Conservation (phyloP, 2,329 filamentous ascomycete genomes). For the Pyrenochaeta sp. region DNA sequence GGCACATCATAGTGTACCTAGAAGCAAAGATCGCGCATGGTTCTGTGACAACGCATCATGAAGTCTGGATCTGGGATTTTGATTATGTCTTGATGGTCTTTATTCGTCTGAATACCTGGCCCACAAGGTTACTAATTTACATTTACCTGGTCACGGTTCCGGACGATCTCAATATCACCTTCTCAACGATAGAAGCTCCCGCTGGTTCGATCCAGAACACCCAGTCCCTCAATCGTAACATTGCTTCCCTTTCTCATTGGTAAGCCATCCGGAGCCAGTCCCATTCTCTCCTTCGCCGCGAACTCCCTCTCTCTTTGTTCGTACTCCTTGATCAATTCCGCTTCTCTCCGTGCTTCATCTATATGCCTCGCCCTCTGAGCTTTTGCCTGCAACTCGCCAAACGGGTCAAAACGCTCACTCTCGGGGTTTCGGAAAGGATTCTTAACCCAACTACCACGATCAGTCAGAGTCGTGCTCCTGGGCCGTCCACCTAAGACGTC, state of each 20-base stretch:
- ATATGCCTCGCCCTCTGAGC: constrained; percentile 37
- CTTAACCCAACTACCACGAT: constrained; percentile 43
- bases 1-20: too few species aligned
- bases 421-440: constrained; percentile 47
- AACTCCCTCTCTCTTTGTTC: constrained; percentile 22
- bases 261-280: constrained; percentile 23
- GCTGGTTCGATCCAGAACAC: constrained; percentile 36
- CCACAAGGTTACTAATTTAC: background rate
- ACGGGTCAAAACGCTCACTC: constrained; percentile 48
- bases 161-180: background rate
- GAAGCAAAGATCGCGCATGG: too few species aligned
- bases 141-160: background rate
- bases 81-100: background rate
- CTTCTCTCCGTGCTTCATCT: constrained; percentile 33
- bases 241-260: constrained; percentile 32
- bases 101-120: too few species aligned
- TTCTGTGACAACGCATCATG: too few species aligned
- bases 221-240: constrained; percentile 33
- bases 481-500: constrained; percentile 45
- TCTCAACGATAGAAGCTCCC: constrained; percentile 19
- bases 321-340: constrained; percentile 20
- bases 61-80: background rate
- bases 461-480: constrained; percentile 44
- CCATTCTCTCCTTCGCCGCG: constrained; percentile 40
- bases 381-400: constrained; percentile 46